A percentile compares a stretch with the other conserved stretches of the same genome.
phyloP scores from a whole-genome alignment of 148 eudicot genomes.

The Vaccinium darrowii region DNA sequence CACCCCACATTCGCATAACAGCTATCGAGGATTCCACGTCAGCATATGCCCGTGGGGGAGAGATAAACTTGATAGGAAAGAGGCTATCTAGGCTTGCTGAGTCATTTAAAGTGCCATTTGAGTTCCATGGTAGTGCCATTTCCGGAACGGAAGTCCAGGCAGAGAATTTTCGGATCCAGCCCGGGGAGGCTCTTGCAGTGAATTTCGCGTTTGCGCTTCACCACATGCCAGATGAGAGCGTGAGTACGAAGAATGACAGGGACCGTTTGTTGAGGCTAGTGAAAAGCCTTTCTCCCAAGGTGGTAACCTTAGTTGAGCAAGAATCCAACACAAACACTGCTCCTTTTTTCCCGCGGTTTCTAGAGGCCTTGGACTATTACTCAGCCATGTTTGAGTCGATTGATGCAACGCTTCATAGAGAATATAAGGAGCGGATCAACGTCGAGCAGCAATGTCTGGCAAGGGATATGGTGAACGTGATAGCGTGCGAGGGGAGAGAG shows the following conservation, averaged over 20 bases:
- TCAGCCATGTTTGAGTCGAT: slow-evolving; percentile 50
- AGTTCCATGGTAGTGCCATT: slow-evolving; percentile 28
- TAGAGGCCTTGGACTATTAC: slow-evolving; percentile 44
- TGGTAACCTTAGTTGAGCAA: slow-evolving; percentile 52
- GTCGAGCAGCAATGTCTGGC: slow-evolving; percentile 55
- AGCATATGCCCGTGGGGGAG: slow-evolving; percentile 46
- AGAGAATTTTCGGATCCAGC: slow-evolving; percentile 28
- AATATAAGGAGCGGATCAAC: slow-evolving; percentile 42
- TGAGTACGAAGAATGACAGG: slow-evolving; percentile 38
- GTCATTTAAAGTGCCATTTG: slow-evolving; percentile 44
- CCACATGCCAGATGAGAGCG: slow-evolving; percentile 52
- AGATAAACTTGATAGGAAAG: slow-evolving; percentile 31
- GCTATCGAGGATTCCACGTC: slow-evolving; percentile 41
- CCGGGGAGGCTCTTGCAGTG: slow-evolving; percentile 42
- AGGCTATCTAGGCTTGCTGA: slow-evolving; percentile 45
- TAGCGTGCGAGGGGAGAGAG: slow-evolving; percentile 49
- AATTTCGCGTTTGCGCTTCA: slow-evolving; percentile 50
- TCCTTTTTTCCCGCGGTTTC: slow-evolving; percentile 43
- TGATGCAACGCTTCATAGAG: slow-evolving; percentile 41
- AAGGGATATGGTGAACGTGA: slow-evolving; percentile 45
- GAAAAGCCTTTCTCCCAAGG: slow-evolving; percentile 41
- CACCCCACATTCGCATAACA: slow-evolving; percentile 48
- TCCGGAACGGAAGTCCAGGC: slow-evolving; percentile 20
- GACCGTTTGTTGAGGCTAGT: slow-evolving; percentile 46
- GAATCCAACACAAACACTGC: slow-evolving; percentile 50